Evolutionary conservation across 371 early-diverging fungal species (phyloP), one percentile per base, ranked within the genome.

Genomic region (Blakeslea trispora): DNA sequence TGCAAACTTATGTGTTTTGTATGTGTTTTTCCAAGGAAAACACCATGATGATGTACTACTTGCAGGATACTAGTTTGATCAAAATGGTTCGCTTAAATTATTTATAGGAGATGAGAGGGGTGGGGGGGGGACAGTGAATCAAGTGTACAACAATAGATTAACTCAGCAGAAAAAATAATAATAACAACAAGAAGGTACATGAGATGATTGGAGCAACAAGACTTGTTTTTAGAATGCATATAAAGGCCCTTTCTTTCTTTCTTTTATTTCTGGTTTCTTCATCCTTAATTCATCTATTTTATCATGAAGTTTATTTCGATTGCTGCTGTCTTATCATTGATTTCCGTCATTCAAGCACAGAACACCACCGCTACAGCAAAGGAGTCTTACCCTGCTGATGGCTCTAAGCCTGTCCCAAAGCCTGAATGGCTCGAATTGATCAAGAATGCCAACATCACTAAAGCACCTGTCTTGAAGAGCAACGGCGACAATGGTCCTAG

Each of bases 391-490:
- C 77, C 77, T 48, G 53, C 64, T 34, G 50, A 51, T 35, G 67
- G 54, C 5, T 44, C 50, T 14, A 54, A 57, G 1, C 74, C 74
- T 17, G 46, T 51, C 1, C 64, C 77, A 3, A 77, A 77, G 34
- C 57, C 71, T 34, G 77, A 73, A 59, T 77, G 77, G 77, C 50
- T 77, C 21, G 72, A 69, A 23, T 45, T 71, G 34, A 67, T 77
- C 43, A 68, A 66, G 17, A 53, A 44, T 14, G 63, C 65, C 18
- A 74, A 57, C 40, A 74, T 77, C 43, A 53, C 72, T 0, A 50
- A 60, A 34, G 69, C 77, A 21, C 77, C 77, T 22, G 65, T 77
- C 8, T 47, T 73, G 3, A 66, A 68, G 45, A 47, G 40, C 21
- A 51, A 53, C 28, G 66, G 62, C 18, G 50, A 51, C 17, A 14